Evolutionary conservation across 148 eudicot genomes (phyloP).

Genomic region (Rhododendron vialii): DNA sequence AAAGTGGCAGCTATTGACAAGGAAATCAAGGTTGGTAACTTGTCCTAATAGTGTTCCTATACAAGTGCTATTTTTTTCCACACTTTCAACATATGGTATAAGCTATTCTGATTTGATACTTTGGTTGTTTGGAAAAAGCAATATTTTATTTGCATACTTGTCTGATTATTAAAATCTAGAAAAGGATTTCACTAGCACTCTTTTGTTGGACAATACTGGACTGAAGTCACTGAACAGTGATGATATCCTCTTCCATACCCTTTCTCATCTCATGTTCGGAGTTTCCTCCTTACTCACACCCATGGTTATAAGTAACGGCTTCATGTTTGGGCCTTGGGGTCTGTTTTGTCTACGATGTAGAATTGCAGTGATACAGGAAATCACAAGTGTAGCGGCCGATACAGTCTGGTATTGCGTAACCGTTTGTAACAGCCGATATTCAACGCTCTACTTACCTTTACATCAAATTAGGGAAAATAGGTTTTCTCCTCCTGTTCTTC

Average conservation of each 20-base stretch:
- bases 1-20: constrained; percentile 25
- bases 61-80: background rate
- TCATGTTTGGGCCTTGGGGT: background rate
- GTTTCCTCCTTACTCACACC: background rate
- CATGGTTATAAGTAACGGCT: background rate
- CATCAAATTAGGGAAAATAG: background rate
- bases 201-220: background rate
- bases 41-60: background rate
- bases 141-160: background rate
- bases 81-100: background rate
- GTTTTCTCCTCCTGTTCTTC: background rate
- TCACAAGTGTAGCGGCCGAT: background rate
- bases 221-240: background rate
- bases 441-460: background rate
- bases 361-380: too few relatives aligned
- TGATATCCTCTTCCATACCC: background rate
- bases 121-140: background rate
- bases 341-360: background rate
- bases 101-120: background rate
- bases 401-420: background rate
- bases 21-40: constrained; percentile 56
- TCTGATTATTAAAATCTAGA: background rate
- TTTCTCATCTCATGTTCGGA: background rate
- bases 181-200: background rate
- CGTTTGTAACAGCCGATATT: background rate